Base-by-base conservation (phyloP, 306 rosid genomes). In the Macrotyloma uniflorum region DNA sequence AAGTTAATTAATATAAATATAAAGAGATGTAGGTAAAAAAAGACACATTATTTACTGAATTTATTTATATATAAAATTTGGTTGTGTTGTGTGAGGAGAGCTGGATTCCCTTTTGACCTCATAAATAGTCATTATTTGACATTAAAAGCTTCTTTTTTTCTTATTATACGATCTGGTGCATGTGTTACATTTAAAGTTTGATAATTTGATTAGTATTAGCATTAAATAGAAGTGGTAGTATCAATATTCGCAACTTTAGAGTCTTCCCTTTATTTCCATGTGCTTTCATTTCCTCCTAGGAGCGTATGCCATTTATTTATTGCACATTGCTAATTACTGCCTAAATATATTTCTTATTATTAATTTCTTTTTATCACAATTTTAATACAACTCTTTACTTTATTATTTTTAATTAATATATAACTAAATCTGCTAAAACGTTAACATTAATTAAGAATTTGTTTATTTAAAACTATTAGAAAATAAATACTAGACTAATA, bases 251-350 rank as follows among this genome's bases (percentile, higher is more conserved):
- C 57, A 79, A 57, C 40, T 66, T 77, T 19, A 45, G 20, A 51
- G 32, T 57, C 45, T 8, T 46, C 18, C 20, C 4, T 28, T 78
- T 18, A 32, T 67, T 58, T 54, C 80, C 78, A 66, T 72, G 77
- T 81, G 77, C 33, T 67, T 67, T 47, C 50, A 49, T 75, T 67
- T 75, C 85, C 58, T 81, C 57, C 51, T 59, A 58, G 57, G 80
- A 57, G 72, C 80, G 19, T 10, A 18, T 45, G 36, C 4, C 4
- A 26, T 53, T 50, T 35, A 15, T 59, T 67, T 36, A 72, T 53
- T 70, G 3, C 9, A n/a, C n/a, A n/a, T n/a, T n/a, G n/a, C n/a
- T n/a, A n/a, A n/a, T n/a, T n/a, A n/a, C n/a, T n/a, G n/a, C n/a
- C n/a, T n/a, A n/a, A n/a, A n/a, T n/a, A n/a, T n/a, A n/a, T n/a